These are phyloP conservation scores for Ulmus americana DNA, from an alignment of 331 rosid genomes.

Conservation along the genomic window DNA sequence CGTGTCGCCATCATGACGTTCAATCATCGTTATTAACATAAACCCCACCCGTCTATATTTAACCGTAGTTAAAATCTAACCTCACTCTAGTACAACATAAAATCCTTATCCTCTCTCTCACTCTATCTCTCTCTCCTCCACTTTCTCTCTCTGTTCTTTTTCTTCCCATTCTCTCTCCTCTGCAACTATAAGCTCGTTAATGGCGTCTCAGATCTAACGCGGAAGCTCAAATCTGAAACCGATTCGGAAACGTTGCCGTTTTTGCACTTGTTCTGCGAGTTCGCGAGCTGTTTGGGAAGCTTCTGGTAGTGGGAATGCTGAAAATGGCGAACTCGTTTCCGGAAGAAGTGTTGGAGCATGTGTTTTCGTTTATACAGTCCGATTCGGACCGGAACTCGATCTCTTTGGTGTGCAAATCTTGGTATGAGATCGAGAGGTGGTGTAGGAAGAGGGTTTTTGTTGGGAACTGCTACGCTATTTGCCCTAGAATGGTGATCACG, in stretches of 20 bases:
- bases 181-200: conserved; percentile 17
- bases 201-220: conserved; percentile 65
- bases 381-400: conserved; percentile 69
- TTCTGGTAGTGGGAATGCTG: conserved; percentile 31
- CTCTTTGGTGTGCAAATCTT: conserved; percentile 72
- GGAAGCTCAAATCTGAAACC: not conserved
- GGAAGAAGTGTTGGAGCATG: conserved; percentile 79
- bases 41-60: conserved; percentile 34
- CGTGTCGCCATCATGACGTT: conserved; percentile 33
- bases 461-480: conserved; percentile 83
- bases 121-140: conserved; percentile 15
- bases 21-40: conserved; percentile 12
- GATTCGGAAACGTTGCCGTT: not conserved
- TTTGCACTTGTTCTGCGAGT: not conserved
- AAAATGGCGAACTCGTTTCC: conserved; percentile 62
- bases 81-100: conserved; percentile 34
- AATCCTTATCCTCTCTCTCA: conserved; percentile 46
- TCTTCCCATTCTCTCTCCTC: conserved; percentile 3
- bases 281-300: not conserved
- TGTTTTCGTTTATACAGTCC: conserved; percentile 61
- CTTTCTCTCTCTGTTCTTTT: not conserved
- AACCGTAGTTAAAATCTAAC: conserved; percentile 67
- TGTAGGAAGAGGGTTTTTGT: conserved; percentile 66
- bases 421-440: conserved; percentile 91
- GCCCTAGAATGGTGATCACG: conserved; percentile 50